A percentile compares a stretch with the other conserved stretches of the same genome.
Evolutionary conservation across 805 yeast species (phyloP).

Genomic region (Metschnikowia sp.): DNA sequence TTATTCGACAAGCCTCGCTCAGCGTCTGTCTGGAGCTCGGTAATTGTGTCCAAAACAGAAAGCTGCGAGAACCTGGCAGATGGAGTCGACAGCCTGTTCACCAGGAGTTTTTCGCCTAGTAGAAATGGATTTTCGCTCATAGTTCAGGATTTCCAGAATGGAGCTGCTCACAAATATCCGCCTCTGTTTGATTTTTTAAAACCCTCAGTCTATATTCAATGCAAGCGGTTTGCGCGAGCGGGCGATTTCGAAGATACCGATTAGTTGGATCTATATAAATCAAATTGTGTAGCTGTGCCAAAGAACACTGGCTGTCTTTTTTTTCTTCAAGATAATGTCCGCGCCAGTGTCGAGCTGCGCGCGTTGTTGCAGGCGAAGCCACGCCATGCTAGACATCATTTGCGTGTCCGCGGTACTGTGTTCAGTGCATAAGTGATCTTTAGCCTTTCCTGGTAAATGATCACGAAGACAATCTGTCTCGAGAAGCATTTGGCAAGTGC

Average conservation of each 20-base stretch:
- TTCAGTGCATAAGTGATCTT: too few species aligned
- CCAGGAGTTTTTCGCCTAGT: slow-evolving; percentile 19
- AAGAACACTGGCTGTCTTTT: background rate
- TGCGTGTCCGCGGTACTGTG: too few species aligned
- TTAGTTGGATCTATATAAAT: background rate
- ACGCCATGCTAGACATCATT: background rate
- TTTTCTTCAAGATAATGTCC: background rate
- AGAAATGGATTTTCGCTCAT: slow-evolving; percentile 44
- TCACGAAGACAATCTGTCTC: too few species aligned
- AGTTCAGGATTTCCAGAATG: background rate
- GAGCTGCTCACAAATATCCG: background rate
- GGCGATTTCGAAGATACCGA: background rate
- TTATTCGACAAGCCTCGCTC: slow-evolving; percentile 58
- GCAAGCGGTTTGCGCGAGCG: too few species aligned
- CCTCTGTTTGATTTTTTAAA: too few species aligned
- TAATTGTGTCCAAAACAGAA: slow-evolving; percentile 62
- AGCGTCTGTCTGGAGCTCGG: slow-evolving; percentile 59
- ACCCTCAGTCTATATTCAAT: too few species aligned
- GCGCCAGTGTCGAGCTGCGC: background rate
- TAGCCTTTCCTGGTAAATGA: too few species aligned
- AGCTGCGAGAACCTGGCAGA: slow-evolving; percentile 62
- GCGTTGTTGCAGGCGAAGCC: background rate
- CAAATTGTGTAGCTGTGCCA: background rate
- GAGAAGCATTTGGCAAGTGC: too few species aligned
- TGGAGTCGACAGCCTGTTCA: slow-evolving; percentile 38